Percentiles rank a stretch among this genome's conserved stretches.
Conservation (phyloP, 768 basidiomycete genomes). For the Xerocomus potaroensis region DNA sequence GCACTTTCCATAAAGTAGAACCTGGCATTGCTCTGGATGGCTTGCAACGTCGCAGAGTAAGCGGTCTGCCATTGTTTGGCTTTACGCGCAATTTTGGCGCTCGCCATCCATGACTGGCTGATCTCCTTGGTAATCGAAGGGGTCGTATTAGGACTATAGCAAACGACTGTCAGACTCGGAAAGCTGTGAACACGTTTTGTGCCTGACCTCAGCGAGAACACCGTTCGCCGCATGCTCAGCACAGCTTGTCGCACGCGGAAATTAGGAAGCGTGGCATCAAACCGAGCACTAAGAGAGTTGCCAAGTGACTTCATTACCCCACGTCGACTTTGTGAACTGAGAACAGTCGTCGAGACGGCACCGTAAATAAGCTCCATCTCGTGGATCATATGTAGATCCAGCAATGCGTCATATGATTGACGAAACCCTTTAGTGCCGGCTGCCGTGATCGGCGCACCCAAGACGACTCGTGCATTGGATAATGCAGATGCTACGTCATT, state of each 20-base stretch:
- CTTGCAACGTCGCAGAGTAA: slow-evolving; percentile 92
- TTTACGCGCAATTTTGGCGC: slow-evolving; percentile 94
- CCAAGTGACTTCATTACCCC: slow-evolving; percentile 38
- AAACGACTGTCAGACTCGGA: slow-evolving; percentile 8
- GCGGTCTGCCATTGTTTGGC: slow-evolving; percentile 95
- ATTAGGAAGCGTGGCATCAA: slow-evolving; percentile 77
- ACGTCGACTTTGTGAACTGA: slow-evolving; percentile 36
- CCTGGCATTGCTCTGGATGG: slow-evolving; percentile 62
- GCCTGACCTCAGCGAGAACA: slow-evolving; percentile 68
- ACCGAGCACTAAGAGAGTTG: slow-evolving; percentile 52
- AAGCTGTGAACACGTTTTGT: background rate
- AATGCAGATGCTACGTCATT: slow-evolving; percentile 47
- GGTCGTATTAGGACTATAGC: slow-evolving; percentile 22
- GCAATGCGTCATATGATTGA: slow-evolving; percentile 79
- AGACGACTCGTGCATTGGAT: slow-evolving; percentile 57
- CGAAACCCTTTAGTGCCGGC: slow-evolving; percentile 78
- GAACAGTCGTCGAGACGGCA: slow-evolving; percentile 37
- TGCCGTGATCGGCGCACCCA: slow-evolving; percentile 82
- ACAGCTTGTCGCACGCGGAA: slow-evolving; percentile 88
- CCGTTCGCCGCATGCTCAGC: slow-evolving; percentile 84
- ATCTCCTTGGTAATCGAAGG: slow-evolving; percentile 53
- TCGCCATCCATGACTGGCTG: slow-evolving; percentile 84
- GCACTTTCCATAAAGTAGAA: slow-evolving; percentile 89
- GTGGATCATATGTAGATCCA: slow-evolving; percentile 81
- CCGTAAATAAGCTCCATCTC: slow-evolving; percentile 73